These are phyloP conservation scores for Chaetoscypha palmicola DNA, from an alignment of 2,329 filamentous ascomycete genomes.

Conservation along the genomic window DNA sequence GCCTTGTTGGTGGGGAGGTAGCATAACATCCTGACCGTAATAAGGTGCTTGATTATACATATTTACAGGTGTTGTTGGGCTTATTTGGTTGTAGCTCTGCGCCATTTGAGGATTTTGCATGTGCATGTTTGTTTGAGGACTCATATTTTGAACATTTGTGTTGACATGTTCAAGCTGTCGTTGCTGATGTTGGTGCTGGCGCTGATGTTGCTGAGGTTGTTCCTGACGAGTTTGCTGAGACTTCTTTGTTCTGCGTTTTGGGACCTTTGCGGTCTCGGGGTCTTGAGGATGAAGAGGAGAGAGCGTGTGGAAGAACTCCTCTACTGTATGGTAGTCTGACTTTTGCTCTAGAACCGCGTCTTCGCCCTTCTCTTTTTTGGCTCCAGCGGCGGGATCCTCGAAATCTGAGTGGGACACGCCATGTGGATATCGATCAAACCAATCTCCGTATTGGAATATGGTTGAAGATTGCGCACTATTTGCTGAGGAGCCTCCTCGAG, in stretches of 20 bases:
- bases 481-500: conserved; percentile 53
- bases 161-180: conserved; percentile 15
- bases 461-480: conserved; percentile 42
- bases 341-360: conserved; percentile 86
- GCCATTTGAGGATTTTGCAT: conserved; percentile 17
- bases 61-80: conserved; percentile 25
- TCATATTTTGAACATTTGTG: conserved; percentile 23
- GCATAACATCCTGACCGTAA: conserved; percentile 42
- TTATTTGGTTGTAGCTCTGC: conserved; percentile 25
- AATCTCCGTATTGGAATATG: conserved; percentile 94
- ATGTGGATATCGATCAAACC: conserved; percentile 92
- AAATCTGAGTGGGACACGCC: conserved; percentile 82
- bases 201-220: conserved; percentile 4
- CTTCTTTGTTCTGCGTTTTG: conserved; percentile 37
- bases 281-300: conserved; percentile 49
- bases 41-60: conserved; percentile 30
- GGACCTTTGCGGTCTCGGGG: conserved; percentile 13
- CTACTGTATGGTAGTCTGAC: conserved; percentile 83
- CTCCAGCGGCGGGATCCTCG: conserved; percentile 61
- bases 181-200: background rate
- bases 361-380: conserved; percentile 70
- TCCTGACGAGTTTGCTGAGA: conserved; percentile 24
- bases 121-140: conserved; percentile 14
- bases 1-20: conserved; percentile 42
- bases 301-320: conserved; percentile 84